Conservation (phyloP, 331 rosid species). For the Prunus yedoensis region DNA sequence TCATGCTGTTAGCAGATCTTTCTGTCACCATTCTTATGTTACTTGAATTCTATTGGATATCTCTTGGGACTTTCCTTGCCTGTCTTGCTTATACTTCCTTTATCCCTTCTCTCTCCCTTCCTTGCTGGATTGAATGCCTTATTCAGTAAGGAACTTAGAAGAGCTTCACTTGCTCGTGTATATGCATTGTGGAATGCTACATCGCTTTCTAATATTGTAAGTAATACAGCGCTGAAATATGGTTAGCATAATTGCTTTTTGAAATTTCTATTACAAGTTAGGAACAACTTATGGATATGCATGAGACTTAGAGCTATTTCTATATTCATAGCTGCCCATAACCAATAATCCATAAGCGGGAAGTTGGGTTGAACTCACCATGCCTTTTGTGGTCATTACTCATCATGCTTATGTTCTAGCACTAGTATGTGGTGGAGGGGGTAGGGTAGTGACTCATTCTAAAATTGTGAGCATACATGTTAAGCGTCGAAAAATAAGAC, state of each 20-base stretch:
- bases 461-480: background rate
- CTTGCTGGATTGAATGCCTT: conserved; percentile 97
- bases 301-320: background rate
- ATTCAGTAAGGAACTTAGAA: conserved; percentile 91
- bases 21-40: conserved; percentile 86
- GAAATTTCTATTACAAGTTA: conserved; percentile 6
- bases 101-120: conserved; percentile 87
- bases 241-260: conserved; percentile 6
- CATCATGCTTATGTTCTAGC: background rate
- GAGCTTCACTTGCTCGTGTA: conserved; percentile 85
- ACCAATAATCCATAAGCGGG: background rate
- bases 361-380: background rate
- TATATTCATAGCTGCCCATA: background rate
- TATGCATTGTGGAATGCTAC: conserved; percentile 97
- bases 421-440: background rate
- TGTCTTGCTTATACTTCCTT: conserved; percentile 85
- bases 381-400: too few relatives aligned
- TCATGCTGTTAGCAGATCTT: conserved; percentile 81
- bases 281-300: conserved; percentile 11
- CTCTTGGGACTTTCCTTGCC: conserved; percentile 91
- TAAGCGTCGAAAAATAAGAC: too few relatives aligned
- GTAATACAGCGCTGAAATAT: conserved; percentile 36
- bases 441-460: background rate
- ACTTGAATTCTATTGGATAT: conserved; percentile 96
- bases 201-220: conserved; percentile 87